phyloP scores from a whole-genome alignment of 768 basidiomycete genomes.

The Lactarius sp. region DNA sequence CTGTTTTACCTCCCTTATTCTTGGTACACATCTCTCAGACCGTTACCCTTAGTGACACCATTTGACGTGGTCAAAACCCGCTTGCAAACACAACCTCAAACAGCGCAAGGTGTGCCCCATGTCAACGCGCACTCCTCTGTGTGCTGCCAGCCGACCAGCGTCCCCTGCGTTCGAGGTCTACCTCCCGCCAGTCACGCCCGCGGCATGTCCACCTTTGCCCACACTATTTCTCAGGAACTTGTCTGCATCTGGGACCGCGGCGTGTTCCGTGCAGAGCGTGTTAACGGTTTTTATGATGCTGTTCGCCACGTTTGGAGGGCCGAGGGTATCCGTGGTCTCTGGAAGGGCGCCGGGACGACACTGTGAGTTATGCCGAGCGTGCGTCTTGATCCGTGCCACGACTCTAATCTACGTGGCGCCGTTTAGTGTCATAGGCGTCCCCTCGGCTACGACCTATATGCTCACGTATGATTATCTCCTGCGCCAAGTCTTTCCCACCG shows the following conservation, averaged over 20 bases:
- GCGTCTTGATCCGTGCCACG: background rate
- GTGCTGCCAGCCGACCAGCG: constrained; percentile 62
- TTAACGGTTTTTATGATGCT: constrained; percentile 84
- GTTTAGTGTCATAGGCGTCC: constrained; percentile 82
- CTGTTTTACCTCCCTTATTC: constrained; percentile 28
- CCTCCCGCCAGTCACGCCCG: constrained; percentile 54
- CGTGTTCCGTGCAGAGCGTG: constrained; percentile 61
- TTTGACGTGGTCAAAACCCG: constrained; percentile 98
- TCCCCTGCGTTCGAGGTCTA: constrained; percentile 26
- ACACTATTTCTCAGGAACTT: constrained; percentile 54
- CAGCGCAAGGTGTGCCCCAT: constrained; percentile 40
- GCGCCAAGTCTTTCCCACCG: constrained; percentile 52
- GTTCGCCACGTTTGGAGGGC: constrained; percentile 71
- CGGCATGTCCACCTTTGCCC: constrained; percentile 67
- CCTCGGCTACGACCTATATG: constrained; percentile 91
- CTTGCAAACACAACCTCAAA: constrained; percentile 82
- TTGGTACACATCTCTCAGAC: background rate
- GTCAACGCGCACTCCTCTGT: constrained; percentile 49
- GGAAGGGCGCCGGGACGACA: constrained; percentile 93
- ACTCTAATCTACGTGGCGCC: constrained; percentile 22
- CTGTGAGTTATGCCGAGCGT: constrained; percentile 49
- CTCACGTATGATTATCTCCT: constrained; percentile 89
- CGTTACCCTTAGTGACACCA: constrained; percentile 75
- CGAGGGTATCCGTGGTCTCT: constrained; percentile 81
- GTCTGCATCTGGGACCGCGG: constrained; percentile 81